These are phyloP conservation scores for Hibiscus tridactylites DNA, from an alignment of 345 rosid species.

Conservation along the genomic window DNA sequence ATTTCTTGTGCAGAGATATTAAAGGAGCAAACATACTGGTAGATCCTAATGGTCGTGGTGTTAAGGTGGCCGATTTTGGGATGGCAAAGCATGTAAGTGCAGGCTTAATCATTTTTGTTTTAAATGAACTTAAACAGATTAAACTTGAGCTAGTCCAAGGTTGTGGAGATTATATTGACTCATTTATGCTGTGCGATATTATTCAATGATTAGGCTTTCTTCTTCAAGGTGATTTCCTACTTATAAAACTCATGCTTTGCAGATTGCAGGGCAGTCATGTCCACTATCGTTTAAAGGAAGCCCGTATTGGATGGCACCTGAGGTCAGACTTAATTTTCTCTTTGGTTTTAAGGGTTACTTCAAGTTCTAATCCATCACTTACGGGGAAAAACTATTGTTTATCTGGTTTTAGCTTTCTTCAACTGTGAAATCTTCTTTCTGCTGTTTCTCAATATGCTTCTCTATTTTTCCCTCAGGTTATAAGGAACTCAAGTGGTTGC, in stretches of 20 bases:
- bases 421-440: neutral
- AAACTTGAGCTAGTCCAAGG: neutral
- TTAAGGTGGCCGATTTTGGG: constrained; percentile 76
- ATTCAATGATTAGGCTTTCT: neutral
- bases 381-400: neutral
- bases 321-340: constrained; percentile 30
- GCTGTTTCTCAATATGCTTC: neutral
- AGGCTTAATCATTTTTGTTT: constrained; percentile 5
- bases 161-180: neutral
- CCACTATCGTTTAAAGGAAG: constrained; percentile 77
- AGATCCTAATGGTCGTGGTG: constrained; percentile 67
- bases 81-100: constrained; percentile 82
- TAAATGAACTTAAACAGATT: neutral
- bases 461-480: constrained; percentile 35
- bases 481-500: constrained; percentile 53
- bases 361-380: neutral
- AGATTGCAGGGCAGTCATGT: constrained; percentile 78
- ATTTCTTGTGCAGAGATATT: constrained; percentile 45
- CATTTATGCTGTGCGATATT: neutral
- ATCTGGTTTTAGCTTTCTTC: neutral
- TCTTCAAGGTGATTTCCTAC: neutral
- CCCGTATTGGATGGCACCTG: constrained; percentile 89
- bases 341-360: neutral
- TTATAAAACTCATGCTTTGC: constrained; percentile 15
- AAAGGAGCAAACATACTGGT: constrained; percentile 82